Evolutionary conservation across 192 early-diverging fungal genomes (phyloP).

Genomic region (Podila verticillata): DNA sequence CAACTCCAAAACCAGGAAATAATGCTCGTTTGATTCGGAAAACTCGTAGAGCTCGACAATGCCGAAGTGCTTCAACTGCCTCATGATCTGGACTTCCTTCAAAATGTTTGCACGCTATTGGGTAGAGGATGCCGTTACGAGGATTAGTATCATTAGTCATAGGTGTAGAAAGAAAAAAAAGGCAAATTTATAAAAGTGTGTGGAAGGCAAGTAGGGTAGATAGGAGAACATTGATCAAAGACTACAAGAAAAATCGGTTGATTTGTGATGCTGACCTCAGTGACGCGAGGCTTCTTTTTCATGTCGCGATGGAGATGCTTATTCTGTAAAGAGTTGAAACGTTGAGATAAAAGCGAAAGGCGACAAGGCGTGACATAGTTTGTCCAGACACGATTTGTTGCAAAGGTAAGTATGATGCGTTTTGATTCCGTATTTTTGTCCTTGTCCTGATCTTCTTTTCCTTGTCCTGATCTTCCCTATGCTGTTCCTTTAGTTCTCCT

Average conservation of each 20-base stretch:
- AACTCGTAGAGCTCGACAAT: conserved; percentile 82
- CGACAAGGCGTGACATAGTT: conserved; percentile 11
- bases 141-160: background rate
- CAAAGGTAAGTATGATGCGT: conserved; percentile 23
- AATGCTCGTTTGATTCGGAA: conserved; percentile 79
- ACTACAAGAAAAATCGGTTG: background rate
- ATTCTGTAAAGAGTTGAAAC: conserved; percentile 30
- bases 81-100: conserved; percentile 89
- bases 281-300: conserved; percentile 57
- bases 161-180: background rate
- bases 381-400: too few relatives aligned
- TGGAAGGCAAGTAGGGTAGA: background rate
- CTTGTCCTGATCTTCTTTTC: background rate
- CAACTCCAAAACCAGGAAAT: conserved; percentile 83
- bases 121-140: background rate
- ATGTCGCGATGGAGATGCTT: conserved; percentile 60
- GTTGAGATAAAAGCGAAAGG: conserved; percentile 4
- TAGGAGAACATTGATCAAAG: background rate
- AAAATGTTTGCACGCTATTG: conserved; percentile 81
- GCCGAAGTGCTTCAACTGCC: conserved; percentile 78
- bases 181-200: background rate
- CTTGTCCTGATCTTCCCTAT: background rate
- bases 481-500: background rate
- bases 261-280: conserved; percentile 52
- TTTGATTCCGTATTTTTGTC: background rate